Evolutionary conservation across 164 flowering plant species (phyloP), one percentile per base, ranked within the genome.

Genomic region (Taxillus chinensis): DNA sequence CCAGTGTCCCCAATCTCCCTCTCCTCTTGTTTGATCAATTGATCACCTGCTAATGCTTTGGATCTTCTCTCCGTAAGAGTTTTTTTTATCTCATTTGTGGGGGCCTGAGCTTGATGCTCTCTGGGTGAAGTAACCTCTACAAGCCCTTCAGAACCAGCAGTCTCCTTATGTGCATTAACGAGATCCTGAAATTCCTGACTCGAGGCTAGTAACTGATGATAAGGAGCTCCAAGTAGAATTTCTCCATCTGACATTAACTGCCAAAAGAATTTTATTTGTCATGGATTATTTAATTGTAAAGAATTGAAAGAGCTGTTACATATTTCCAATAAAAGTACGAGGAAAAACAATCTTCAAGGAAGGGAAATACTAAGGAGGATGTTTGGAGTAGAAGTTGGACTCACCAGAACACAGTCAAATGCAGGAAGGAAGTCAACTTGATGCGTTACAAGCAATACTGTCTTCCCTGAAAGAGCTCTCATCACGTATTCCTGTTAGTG

Each of bases 351-450:
- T 27, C 27, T 27, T 27, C 27, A 27, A 27, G 27, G 27, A 27
- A 2, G 27, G 27, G 2, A 27, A 27, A 27, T 27, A 27, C 27
- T 27, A 43, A 1, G 0, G 7, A 43, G 46, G 46, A 43, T 27
- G 27, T 27, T 27, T 27, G 27, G 14, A 12, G 41, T 27, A 37
- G 46, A n/a, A 17, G 39, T 17, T 5, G 9, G 5, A 70, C 77
- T 68, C 17, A 80, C 83, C 81, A 65, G 8, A 41, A 65, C 62
- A 45, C 67, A 67, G 50, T 75, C 71, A 49, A 75, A 75, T 8
- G 75, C 77, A 10, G 78, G 83, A n/a, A 80, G 68, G 70, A 80
- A 80, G 67, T 77, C 83, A 59, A 80, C 83, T 77, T 80, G 83
- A 17, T 80, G 83, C 8, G 83, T 80, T 56, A 80, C 83, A 43